Evolutionary conservation across 495 filamentous ascomycete genomes (phyloP), one percentile per base, ranked within the genome.

Genomic region (Talaromyces adpressus): DNA sequence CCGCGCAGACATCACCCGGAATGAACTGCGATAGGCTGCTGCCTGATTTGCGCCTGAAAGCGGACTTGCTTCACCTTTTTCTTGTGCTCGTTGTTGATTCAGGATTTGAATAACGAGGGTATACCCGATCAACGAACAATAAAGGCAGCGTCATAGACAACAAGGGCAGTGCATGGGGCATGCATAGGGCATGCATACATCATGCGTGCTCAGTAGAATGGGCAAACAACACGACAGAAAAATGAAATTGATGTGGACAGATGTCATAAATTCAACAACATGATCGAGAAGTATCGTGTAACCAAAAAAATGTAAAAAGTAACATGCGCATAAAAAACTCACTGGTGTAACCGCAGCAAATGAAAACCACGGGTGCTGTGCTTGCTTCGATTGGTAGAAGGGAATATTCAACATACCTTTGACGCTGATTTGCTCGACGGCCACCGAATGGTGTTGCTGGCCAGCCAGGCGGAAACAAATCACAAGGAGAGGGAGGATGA

Each of bases 381-480:
- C 11, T 49, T 7, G 45, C 45, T 18, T 49, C 45, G 45, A 49
- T 49, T 49, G 45, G 45, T 18, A 49, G 45, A 49, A 20, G n/a
- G 45, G 8, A 18, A 49, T 20, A 49, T 27, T 56, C 52, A 27
- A 56, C 56, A 20, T 58, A 58, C 56, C 56, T 36, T 36, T 16
- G 30, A 54, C 51, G 51, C 51, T 54, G 56, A 58, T 58, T 58
- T 32, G 27, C 27, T 36, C 16, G 56, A 58, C 18, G 30, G 32
- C 23, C 12, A 51, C 59, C 25, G 30, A 52, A 60, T 60, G 8
- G 59, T 47, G 18, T 47, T 61, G 30, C 45, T 58, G 30, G 30
- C 56, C 56, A 58, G 29, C 56, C 27, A 58, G 56, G 11, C 56
- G 56, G 56, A 30, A 58, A 36, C 56, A 58, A 58, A 58, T 58